Evolutionary conservation across 2,329 filamentous ascomycete species (phyloP), one percentile per base, ranked within the genome.

Genomic region (Leptographium radiaticola): DNA sequence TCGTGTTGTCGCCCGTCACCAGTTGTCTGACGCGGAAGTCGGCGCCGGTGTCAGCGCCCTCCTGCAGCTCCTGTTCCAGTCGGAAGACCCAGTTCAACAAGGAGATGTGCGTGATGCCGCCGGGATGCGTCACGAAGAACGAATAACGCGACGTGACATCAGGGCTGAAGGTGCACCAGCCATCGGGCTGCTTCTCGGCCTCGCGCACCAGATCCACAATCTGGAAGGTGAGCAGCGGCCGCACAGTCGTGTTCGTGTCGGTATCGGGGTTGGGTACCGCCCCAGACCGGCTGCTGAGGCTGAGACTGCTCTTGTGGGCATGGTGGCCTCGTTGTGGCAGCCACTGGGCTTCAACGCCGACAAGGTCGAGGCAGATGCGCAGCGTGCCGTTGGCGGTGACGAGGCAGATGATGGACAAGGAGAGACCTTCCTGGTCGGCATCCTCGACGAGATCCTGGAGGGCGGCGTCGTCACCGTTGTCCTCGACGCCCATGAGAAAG

Each of bases 341-440:
- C 81, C 81, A 84, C 62, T 83, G 77, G n/a, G 81, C 81, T 62
- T 84, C 76, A 16, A 83, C 73, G 1, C 79, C 79, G 11, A 81
- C 75, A 2, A 81, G 60, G 59, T 84, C 81, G 13, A 84, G 69
- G 59, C 80, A 83, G 40, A 84, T 70, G 45, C 79, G 74, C 54
- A 83, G 69, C 61, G 79, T 78, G 4, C 81, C 81, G 59, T 77
- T 81, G 3, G 75, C 77, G 1, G 79, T 79, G 2, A 84, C 68
- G 10, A 84, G 65, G 61, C 80, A 83, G 47, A 84, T 63, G 36
- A 83, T 68, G 6, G 77, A 71, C 31, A 84, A 66, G 2, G 81
- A 84, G 18, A 83, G 66, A 6, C 81, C 81, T 58, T 81, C 77
- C 56, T 74, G 71, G 53, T 82, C 78, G 11, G 72, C 70, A 18